Conservation (phyloP, 768 basidiomycete species). For the Tylopilus felleus region DNA sequence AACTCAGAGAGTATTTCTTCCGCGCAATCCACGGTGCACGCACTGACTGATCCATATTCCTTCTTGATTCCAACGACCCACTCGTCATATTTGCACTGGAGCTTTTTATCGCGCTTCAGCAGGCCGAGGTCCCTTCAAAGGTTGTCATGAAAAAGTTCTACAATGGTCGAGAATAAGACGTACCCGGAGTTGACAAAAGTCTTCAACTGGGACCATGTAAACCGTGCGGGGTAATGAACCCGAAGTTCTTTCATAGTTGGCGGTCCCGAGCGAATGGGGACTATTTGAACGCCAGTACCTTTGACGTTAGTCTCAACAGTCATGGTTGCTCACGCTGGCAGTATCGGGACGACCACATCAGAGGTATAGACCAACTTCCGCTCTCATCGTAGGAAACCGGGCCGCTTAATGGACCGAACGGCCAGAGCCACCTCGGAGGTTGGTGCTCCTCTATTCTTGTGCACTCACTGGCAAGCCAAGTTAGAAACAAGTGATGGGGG, state of each 20-base stretch:
- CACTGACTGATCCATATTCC: conserved; percentile 66
- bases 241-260: conserved; percentile 68
- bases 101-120: conserved; percentile 65
- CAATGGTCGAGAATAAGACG: conserved; percentile 8
- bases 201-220: conserved; percentile 74
- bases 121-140: conserved; percentile 70
- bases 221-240: conserved; percentile 67
- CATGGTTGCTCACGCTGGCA: conserved; percentile 8
- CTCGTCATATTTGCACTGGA: conserved; percentile 64
- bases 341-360: neutral
- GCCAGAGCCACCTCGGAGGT: too few species aligned
- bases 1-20: neutral
- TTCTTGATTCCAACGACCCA: conserved; percentile 55
- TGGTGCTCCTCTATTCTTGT: too few species aligned
- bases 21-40: conserved; percentile 15
- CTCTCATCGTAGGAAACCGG: too few species aligned
- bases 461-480: too few species aligned
- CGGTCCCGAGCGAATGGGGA: conserved; percentile 52
- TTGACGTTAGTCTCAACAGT: conserved; percentile 12
- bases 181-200: conserved; percentile 79
- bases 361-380: too few species aligned
- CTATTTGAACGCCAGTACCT: conserved; percentile 11
- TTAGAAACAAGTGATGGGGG: too few species aligned
- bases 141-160: neutral
- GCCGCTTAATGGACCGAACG: too few species aligned